phyloP scores from a whole-genome alignment of 108 stramenopile genomes.

The Stephanodiscus triporus region DNA sequence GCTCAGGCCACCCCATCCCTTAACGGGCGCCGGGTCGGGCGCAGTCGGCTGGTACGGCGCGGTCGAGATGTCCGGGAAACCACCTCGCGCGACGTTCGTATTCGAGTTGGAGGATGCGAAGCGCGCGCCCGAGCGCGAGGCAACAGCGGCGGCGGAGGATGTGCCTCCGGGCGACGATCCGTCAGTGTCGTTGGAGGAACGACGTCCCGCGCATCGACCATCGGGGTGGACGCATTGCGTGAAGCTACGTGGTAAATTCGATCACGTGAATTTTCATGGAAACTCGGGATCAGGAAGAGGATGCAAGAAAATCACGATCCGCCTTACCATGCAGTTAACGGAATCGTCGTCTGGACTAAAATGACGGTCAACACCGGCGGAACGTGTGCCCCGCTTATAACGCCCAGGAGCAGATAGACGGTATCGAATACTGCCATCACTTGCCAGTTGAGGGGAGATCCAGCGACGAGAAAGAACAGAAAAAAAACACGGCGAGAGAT shows the following conservation, averaged over 20 bases:
- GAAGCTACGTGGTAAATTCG: too few species aligned
- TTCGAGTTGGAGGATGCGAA: too few species aligned
- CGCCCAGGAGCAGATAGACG: slow-evolving; percentile 69
- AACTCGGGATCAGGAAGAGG: too few species aligned
- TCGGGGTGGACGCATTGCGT: slow-evolving; percentile 75
- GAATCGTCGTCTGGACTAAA: slow-evolving; percentile 78
- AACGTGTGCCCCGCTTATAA: slow-evolving; percentile 78
- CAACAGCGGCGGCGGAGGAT: too few species aligned
- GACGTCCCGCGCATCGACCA: slow-evolving; percentile 47
- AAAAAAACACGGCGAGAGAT: too few species aligned
- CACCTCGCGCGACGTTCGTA: too few species aligned
- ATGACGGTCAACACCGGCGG: slow-evolving; percentile 85
- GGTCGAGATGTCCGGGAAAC: too few species aligned
- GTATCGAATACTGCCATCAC: slow-evolving; percentile 88
- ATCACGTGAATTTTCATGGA: too few species aligned
- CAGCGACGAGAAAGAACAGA: too few species aligned
- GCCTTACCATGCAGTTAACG: slow-evolving; percentile 67
- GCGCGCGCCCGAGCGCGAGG: slow-evolving; percentile 16
- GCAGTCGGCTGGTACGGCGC: slow-evolving; percentile 3
- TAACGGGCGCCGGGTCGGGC: slow-evolving; percentile 42
- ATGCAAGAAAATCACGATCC: background rate
- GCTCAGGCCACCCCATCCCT: slow-evolving; percentile 73
- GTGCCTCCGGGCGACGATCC: slow-evolving; percentile 8
- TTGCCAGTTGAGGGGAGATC: slow-evolving; percentile 11
- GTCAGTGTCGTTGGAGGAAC: slow-evolving; percentile 6